A percentile compares a stretch with the other conserved stretches of the same genome.
phyloP scores from a whole-genome alignment of 768 basidiomycete species.

The Tulasnella sp. region DNA sequence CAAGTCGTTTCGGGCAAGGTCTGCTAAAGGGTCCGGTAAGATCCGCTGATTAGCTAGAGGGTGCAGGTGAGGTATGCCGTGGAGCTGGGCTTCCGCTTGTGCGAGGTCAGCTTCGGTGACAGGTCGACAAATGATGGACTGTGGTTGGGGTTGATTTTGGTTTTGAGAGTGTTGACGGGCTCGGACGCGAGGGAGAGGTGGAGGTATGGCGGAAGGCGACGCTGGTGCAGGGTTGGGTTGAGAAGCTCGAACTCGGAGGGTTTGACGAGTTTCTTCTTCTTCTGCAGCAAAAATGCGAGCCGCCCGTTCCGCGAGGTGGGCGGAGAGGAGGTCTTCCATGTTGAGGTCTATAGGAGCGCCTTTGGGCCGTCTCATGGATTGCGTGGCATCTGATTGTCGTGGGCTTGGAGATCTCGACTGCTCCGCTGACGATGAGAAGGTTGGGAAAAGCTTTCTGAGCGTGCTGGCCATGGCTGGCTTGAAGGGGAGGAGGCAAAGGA shows the following conservation, averaged over 20 bases:
- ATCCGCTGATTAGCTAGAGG: not conserved
- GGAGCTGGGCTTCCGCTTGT: not conserved
- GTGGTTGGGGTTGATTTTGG: not conserved
- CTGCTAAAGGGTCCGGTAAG: not conserved
- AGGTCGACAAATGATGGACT: not conserved
- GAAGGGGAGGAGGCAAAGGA: not conserved
- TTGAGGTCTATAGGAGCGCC: not conserved
- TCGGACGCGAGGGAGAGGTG: not conserved
- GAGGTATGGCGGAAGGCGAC: not conserved
- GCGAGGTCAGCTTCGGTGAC: not conserved
- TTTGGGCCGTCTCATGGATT: not conserved
- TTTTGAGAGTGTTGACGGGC: not conserved
- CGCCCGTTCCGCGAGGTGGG: constrained; percentile 1
- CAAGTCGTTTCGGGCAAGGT: not conserved
- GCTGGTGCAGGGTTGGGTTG: not conserved
- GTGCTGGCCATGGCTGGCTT: not conserved
- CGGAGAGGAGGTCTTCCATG: constrained; percentile 3
- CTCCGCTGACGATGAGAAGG: not conserved
- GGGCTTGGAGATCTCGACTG: not conserved
- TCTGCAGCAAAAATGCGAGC: not conserved
- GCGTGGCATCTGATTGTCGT: not conserved
- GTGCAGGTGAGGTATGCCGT: not conserved
- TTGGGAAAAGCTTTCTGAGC: not conserved
- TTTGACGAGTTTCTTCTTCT: not conserved
- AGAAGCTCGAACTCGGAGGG: not conserved